A percentile compares a stretch with the other conserved stretches of the same genome.
Conservation (phyloP, 1,284 basidiomycete genomes). For the Omphalotus olearius region DNA sequence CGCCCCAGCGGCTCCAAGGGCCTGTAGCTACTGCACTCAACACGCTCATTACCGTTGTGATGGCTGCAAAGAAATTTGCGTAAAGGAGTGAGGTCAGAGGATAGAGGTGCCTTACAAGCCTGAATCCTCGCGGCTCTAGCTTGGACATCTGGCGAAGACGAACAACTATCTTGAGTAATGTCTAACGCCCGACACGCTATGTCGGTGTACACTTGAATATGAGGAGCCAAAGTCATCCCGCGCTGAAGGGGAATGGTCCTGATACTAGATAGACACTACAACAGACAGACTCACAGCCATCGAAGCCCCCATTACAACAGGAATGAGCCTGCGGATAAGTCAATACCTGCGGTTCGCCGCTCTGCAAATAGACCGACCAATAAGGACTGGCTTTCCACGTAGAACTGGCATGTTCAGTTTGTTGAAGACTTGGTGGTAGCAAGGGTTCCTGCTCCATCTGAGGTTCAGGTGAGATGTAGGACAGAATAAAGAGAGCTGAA, state of each 20-base stretch:
- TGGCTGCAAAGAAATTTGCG: conserved; percentile 24
- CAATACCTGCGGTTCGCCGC: not conserved
- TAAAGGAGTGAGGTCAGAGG: conserved; percentile 8
- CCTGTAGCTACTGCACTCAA: conserved; percentile 48
- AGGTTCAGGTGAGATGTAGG: not conserved
- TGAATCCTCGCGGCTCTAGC: conserved; percentile 41
- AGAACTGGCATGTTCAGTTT: not conserved
- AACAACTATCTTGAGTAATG: conserved; percentile 22
- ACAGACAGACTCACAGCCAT: conserved; percentile 34
- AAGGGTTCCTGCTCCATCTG: conserved; percentile 11
- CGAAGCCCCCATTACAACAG: conserved; percentile 37
- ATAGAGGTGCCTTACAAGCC: conserved; percentile 28
- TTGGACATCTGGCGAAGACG: conserved; percentile 29
- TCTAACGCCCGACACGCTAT: conserved; percentile 36
- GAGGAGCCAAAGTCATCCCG: conserved; percentile 43
- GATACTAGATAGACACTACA: not conserved
- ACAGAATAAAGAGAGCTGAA: not conserved
- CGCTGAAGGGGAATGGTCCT: conserved; percentile 25
- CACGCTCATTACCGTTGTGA: conserved; percentile 44
- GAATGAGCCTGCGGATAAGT: conserved; percentile 33
- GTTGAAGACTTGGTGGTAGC: not conserved
- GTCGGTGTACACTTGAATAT: conserved; percentile 42
- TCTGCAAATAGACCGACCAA: conserved; percentile 24
- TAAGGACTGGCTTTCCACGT: conserved; percentile 21
- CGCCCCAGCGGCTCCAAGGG: conserved; percentile 45